Evolutionary conservation across 1,139 yeast genomes (phyloP).

Genomic region (Kodamaea plutei): DNA sequence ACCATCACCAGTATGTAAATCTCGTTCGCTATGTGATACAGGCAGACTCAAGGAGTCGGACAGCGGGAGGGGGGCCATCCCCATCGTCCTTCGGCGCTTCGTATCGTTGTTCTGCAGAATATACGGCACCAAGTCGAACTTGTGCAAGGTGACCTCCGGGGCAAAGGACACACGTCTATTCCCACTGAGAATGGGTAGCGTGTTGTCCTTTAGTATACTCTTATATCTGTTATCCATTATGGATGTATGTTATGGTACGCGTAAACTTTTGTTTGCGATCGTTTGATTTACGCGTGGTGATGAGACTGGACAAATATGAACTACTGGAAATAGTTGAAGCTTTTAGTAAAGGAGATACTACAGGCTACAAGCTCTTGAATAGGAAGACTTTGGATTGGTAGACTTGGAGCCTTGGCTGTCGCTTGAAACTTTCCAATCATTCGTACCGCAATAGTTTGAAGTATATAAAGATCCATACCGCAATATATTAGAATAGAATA

Average conservation of each 20-base stretch:
- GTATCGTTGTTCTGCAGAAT: conserved; percentile 8
- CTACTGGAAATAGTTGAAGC: too few species aligned
- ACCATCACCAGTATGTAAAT: neutral
- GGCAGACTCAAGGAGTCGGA: conserved; percentile 1
- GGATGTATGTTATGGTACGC: conserved; percentile 6
- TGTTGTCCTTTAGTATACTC: conserved; percentile 26
- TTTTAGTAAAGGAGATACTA: too few species aligned
- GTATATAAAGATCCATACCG: too few species aligned
- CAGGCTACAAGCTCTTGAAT: too few species aligned
- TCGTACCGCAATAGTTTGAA: too few species aligned
- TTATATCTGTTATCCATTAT: conserved; percentile 13
- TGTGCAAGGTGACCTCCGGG: conserved; percentile 71
- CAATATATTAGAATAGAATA: too few species aligned
- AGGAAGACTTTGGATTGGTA: too few species aligned
- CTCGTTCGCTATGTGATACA: neutral
- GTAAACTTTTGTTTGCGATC: neutral
- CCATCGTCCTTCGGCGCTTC: conserved; percentile 15
- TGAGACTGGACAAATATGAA: too few species aligned
- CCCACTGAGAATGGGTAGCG: conserved; percentile 19
- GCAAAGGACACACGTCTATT: conserved; percentile 67
- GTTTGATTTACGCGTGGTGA: too few species aligned
- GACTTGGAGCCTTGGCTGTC: too few species aligned
- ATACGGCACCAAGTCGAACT: conserved; percentile 48
- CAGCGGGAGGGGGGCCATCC: conserved; percentile 7
- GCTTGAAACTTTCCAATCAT: too few species aligned